Evolutionary conservation across 176 grass and related monocot genomes (phyloP).

Genomic region (Eragrostis curvula): DNA sequence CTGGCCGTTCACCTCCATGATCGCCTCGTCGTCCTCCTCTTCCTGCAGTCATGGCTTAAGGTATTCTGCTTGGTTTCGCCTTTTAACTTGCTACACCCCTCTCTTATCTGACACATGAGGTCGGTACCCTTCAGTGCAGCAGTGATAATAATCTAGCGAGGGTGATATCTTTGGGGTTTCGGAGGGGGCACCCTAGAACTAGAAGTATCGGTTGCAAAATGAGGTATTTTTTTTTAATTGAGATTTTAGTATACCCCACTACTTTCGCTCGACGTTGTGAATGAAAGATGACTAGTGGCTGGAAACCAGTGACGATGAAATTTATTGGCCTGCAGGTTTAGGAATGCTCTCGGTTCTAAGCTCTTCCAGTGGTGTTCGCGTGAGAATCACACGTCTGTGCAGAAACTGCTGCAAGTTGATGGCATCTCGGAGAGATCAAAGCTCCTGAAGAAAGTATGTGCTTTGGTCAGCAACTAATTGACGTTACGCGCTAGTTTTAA

Average conservation of each 20-base stretch:
- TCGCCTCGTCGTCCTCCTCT: conserved; percentile 22
- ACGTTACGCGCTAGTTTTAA: conserved; percentile 9
- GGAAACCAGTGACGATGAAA: background rate
- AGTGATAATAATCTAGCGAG: conserved; percentile 35
- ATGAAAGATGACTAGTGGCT: background rate
- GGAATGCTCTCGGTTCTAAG: conserved; percentile 60
- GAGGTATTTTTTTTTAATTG: conserved; percentile 37
- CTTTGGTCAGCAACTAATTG: background rate
- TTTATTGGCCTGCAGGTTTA: conserved; percentile 54
- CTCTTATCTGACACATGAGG: background rate
- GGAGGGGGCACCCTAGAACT: conserved; percentile 40
- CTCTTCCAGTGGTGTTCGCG: conserved; percentile 61
- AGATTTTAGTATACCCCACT: background rate
- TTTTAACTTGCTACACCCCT: background rate
- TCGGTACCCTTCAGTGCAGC: conserved; percentile 25
- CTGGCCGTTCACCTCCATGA: conserved; percentile 17
- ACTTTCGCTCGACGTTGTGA: background rate
- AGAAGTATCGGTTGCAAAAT: conserved; percentile 41
- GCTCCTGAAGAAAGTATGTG: conserved; percentile 65
- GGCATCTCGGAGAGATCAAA: conserved; percentile 56
- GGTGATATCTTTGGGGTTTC: conserved; percentile 30
- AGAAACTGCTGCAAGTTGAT: conserved; percentile 56
- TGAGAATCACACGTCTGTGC: conserved; percentile 54
- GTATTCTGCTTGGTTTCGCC: conserved; percentile 21
- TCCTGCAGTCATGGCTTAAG: conserved; percentile 37